Evolutionary conservation across 2,329 filamentous ascomycete genomes (phyloP), one percentile per base, ranked within the genome.

Genomic region (Tolypocladium album): DNA sequence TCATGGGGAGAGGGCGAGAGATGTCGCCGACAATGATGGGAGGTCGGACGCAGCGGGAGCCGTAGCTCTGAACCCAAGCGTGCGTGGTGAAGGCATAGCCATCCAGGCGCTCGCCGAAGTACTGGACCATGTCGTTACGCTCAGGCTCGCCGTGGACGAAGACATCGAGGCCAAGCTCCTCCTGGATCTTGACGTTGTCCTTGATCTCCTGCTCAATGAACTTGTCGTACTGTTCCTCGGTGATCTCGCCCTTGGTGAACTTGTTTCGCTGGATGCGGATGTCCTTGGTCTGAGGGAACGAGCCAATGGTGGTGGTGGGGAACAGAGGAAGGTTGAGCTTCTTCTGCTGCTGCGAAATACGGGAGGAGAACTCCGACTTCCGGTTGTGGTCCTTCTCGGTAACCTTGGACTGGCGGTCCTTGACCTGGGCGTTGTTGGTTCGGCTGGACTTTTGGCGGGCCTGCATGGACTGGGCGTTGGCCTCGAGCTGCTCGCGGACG

Each of bases 61-160:
- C 94, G 79, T 99, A 99, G 71, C 86, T 91, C 85, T 99, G 92
- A 61, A 99, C 94, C 94, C 94, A 99, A 69, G 90, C 94, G 81
- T 97, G 90, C 76, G 93, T 97, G 76, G 94, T 99, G 86, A 99
- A 99, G 75, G 92, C 89, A 77, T 97, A 99, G 72, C 94, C 94
- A 71, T 95, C 86, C 65, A 99, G 85, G 72, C 91, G 89, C 86
- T 99, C 94, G 79, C 94, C 94, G 71, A 99, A 99, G 88, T 97
- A 99, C 81, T 99, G 94, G 59, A 99, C 94, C 94, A 99, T 99
- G 87, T 99, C 94, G 82, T 99, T 99, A 78, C 94, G 92, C 87
- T 99, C 94, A 62, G 94, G 94, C 85, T 99, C 94, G 75, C 94
- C 94, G 83, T 99, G 94, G 66, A 99, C 94, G 75, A 89, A 90